Conservation (phyloP, 805 yeast genomes). For the Soucietia sequanensis region DNA sequence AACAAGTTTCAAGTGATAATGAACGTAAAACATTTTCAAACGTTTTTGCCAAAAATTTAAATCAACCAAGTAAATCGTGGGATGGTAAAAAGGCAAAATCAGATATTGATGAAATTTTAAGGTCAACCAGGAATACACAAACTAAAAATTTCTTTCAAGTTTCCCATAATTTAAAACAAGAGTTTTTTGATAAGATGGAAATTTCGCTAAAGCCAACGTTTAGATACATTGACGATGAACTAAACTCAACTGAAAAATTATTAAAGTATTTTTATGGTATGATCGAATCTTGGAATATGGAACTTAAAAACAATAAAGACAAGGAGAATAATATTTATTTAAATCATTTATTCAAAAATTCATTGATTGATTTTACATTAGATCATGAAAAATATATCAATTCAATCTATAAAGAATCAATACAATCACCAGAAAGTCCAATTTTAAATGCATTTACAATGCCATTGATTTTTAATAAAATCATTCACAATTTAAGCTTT, state of each 20-base stretch:
- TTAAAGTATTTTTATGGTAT: constrained; percentile 16
- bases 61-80: no score
- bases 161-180: constrained; percentile 9
- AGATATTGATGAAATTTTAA: no score
- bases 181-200: constrained; percentile 14
- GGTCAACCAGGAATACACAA: constrained; percentile 2
- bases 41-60: no score
- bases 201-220: constrained; percentile 21
- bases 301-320: constrained; percentile 2
- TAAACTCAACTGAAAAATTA: constrained; percentile 11
- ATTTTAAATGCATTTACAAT: constrained; percentile 30
- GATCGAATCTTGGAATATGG: constrained; percentile 10
- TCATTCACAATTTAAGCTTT: constrained; percentile 21
- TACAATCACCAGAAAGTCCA: constrained; percentile 21
- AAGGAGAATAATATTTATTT: constrained; percentile 10
- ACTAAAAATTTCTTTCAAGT: background rate
- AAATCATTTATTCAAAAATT: constrained; percentile 10
- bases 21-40: no score
- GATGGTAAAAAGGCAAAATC: no score
- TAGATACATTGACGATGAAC: constrained; percentile 13
- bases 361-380: constrained; percentile 9
- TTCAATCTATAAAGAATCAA: constrained; percentile 12
- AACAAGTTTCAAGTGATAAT: no score
- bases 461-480: constrained; percentile 35
- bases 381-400: constrained; percentile 20